Evolutionary conservation across 352 stramenopile genomes (phyloP).

Genomic region (Phytophthora europaea): DNA sequence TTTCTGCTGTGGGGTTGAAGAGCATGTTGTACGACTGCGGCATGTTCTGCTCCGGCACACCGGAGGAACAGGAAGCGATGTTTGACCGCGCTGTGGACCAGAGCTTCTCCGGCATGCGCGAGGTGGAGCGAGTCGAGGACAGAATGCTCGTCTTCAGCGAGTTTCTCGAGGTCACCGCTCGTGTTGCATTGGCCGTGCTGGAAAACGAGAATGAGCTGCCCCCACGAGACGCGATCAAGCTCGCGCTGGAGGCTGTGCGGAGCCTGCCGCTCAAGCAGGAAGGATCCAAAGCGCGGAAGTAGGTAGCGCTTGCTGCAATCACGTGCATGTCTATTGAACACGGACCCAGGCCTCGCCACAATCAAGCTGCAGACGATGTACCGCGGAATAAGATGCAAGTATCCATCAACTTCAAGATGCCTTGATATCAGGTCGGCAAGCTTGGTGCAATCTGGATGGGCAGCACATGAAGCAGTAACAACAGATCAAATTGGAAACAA

Average conservation of each 20-base stretch:
- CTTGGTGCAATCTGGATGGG: constrained; percentile 10
- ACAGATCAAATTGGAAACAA: constrained; percentile 22
- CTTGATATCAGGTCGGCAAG: constrained; percentile 2
- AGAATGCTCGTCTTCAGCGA: constrained; percentile 77
- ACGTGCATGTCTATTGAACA: constrained; percentile 5
- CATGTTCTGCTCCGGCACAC: constrained; percentile 78
- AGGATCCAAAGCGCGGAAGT: constrained; percentile 24
- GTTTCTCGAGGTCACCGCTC: constrained; percentile 75
- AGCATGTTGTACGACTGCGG: constrained; percentile 82
- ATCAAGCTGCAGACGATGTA: neutral
- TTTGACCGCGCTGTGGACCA: constrained; percentile 72
- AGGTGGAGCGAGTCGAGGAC: constrained; percentile 43
- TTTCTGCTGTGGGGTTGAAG: constrained; percentile 56
- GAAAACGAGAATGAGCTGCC: constrained; percentile 65
- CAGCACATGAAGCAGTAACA: neutral
- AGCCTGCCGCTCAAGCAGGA: constrained; percentile 51
- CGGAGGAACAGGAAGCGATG: constrained; percentile 60
- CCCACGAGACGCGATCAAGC: constrained; percentile 75
- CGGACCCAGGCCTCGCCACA: neutral
- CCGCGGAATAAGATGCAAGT: constrained; percentile 1
- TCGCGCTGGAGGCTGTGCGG: constrained; percentile 78
- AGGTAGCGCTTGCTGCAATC: neutral
- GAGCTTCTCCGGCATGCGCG: constrained; percentile 66
- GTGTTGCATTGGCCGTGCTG: constrained; percentile 71
- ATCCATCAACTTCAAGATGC: constrained; percentile 2